These are phyloP conservation scores for Geosmithia putterillii DNA, from an alignment of 2,329 filamentous ascomycete species.

Conservation along the genomic window DNA sequence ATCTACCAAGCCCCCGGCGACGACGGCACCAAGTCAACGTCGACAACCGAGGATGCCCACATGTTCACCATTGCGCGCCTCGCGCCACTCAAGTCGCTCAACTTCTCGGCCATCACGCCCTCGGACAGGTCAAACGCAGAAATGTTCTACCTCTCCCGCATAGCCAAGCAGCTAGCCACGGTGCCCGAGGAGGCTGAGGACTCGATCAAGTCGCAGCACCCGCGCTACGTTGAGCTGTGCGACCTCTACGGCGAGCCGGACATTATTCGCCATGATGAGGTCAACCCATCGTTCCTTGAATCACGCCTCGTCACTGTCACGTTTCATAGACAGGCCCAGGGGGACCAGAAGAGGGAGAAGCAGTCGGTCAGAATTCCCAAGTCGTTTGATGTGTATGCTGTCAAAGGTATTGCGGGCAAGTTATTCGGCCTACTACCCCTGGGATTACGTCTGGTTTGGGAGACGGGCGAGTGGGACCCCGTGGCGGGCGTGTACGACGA, in stretches of 20 bases:
- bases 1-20: slow-evolving; percentile 51
- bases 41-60: slow-evolving; percentile 65
- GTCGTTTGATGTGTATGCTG: slow-evolving; percentile 66
- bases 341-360: too few species aligned
- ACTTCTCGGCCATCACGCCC: slow-evolving; percentile 58
- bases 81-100: slow-evolving; percentile 52
- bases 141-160: slow-evolving; percentile 81
- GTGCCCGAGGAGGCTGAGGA: slow-evolving; percentile 39
- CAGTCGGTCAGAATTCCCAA: slow-evolving; percentile 50
- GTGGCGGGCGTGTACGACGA: slow-evolving; percentile 50
- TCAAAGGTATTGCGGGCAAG: slow-evolving; percentile 66
- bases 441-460: slow-evolving; percentile 60
- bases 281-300: slow-evolving; percentile 73
- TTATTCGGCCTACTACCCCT: slow-evolving; percentile 56
- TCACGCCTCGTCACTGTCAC: slow-evolving; percentile 60
- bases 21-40: slow-evolving; percentile 20
- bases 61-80: slow-evolving; percentile 80
- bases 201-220: slow-evolving; percentile 50
- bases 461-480: slow-evolving; percentile 85
- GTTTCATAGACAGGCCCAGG: slow-evolving; percentile 21
- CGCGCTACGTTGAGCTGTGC: slow-evolving; percentile 63
- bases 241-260: slow-evolving; percentile 61
- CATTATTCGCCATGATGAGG: slow-evolving; percentile 39
- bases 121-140: slow-evolving; percentile 80
- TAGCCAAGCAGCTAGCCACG: slow-evolving; percentile 60